Evolutionary conservation across 441 rosid species (phyloP).

Genomic region (Raphanus hybrid): DNA sequence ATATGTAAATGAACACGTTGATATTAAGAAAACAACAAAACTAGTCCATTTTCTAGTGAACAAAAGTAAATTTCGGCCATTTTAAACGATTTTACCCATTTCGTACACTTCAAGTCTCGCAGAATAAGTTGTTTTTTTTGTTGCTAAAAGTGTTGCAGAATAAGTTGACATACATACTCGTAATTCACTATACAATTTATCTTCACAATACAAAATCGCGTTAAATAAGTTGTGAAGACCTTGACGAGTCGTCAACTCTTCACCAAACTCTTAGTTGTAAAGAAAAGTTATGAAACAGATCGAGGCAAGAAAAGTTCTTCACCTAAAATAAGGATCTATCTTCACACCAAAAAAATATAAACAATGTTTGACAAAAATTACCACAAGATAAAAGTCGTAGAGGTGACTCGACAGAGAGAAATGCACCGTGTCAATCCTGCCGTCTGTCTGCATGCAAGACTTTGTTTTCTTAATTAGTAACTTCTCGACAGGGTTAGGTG

Average conservation of each 20-base stretch:
- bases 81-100: too few relatives aligned
- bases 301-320: conserved; percentile 24
- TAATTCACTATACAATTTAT: too few relatives aligned
- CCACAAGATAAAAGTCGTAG: not conserved
- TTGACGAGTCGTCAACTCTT: conserved; percentile 32
- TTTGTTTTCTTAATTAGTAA: not conserved
- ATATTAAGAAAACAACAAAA: too few relatives aligned
- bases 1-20: too few relatives aligned
- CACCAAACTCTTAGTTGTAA: conserved; percentile 26
- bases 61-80: too few relatives aligned
- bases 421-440: conserved; percentile 29
- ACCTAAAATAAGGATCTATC: conserved; percentile 3
- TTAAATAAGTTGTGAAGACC: conserved; percentile 3
- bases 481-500: conserved; percentile 2
- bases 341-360: conserved; percentile 3
- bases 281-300: not conserved
- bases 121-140: too few relatives aligned
- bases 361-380: conserved; percentile 16
- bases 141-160: too few relatives aligned
- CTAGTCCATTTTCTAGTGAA: too few relatives aligned
- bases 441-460: conserved; percentile 27
- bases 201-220: not conserved
- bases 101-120: too few relatives aligned
- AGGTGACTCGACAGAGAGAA: not conserved
- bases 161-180: too few relatives aligned